Base-by-base conservation (phyloP, 2,329 filamentous ascomycete genomes). In the Emmonsiellopsis sp. region DNA sequence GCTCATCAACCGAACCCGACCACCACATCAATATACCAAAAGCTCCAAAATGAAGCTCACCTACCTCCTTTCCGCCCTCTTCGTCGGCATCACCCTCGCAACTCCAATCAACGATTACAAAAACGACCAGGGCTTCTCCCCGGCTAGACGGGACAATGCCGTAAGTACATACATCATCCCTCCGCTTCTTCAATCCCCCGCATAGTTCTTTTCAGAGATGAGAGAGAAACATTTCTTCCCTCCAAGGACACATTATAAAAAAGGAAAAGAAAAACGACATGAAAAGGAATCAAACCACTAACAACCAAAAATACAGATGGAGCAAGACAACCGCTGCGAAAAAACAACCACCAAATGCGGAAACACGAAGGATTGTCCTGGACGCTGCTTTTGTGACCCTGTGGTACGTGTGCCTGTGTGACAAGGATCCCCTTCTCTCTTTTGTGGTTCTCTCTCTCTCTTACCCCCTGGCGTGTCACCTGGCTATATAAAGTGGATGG, bases 41-140 rank as follows among this genome's bases (percentile, higher is more conserved):
- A 26, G 3, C 20, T 20, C 48, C 7, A 42, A 51, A 43, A 52
- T 52, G 50, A 52, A 52, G 32, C 9, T 38, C 32, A 45, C 32
- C 40, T 52, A 30, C 16, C 3, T 52, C 45, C 15, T 41, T 16
- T 44, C 42, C 15, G 50, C 41, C 13, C 41, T 52, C 40, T 35
- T 52, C 34, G 40, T 11, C 11, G 32, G 37, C 15, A 16, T 52
- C 5, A 40, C 40, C n/a, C 15, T 34, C 6, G 50, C 50, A 5
- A 52, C 31, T n/a, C 50, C 50, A 26, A 26, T 26, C 20, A 26
- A 26, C 20, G 20, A 26, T 26, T 26, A 26, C 20, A 26, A 26
- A 4, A 26, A 26, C 20, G 20, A 26, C 20, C 3, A 26, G 20
- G 20, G 1, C 20, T 26, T 26, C 20, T 26, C 20, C 20, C 20